Conservation (phyloP, 331 rosid genomes). For the Dryas integrifolia region DNA sequence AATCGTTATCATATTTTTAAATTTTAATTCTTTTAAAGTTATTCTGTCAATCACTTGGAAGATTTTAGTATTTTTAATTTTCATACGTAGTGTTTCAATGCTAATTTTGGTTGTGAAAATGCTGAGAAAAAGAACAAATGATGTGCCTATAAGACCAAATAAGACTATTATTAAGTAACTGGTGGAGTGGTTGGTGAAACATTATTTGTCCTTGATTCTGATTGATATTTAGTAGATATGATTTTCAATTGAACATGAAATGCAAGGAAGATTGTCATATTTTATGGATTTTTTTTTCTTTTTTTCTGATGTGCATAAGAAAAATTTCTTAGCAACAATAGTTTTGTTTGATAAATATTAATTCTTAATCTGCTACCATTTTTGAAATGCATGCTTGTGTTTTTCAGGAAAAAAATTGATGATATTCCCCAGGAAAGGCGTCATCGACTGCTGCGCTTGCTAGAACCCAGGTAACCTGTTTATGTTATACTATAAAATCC, state of each 20-base stretch:
- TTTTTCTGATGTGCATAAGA: not conserved
- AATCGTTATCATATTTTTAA: not conserved
- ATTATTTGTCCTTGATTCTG: not conserved
- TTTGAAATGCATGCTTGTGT: not conserved
- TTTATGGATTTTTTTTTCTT: not conserved
- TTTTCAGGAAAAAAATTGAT: conserved; percentile 80
- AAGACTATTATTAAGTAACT: not conserved
- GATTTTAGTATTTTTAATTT: not conserved
- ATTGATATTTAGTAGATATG: not conserved
- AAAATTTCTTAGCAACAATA: not conserved
- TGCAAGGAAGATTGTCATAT: not conserved
- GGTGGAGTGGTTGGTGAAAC: not conserved
- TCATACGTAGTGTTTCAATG: not conserved
- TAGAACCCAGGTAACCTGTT: conserved; percentile 57
- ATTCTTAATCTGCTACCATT: not conserved
- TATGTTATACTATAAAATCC: not conserved
- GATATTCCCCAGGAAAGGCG: conserved; percentile 83
- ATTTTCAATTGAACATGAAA: not conserved
- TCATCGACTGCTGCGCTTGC: conserved; percentile 54
- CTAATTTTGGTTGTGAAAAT: not conserved
- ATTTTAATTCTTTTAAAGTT: not conserved
- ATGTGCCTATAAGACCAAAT: not conserved
- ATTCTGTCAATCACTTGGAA: not conserved
- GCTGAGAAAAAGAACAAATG: not conserved
- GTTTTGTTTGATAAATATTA: not conserved